A percentile compares a stretch with the other conserved stretches of the same genome.
phyloP scores from a whole-genome alignment of 306 rosid genomes.

The Adenanthera pavonina region DNA sequence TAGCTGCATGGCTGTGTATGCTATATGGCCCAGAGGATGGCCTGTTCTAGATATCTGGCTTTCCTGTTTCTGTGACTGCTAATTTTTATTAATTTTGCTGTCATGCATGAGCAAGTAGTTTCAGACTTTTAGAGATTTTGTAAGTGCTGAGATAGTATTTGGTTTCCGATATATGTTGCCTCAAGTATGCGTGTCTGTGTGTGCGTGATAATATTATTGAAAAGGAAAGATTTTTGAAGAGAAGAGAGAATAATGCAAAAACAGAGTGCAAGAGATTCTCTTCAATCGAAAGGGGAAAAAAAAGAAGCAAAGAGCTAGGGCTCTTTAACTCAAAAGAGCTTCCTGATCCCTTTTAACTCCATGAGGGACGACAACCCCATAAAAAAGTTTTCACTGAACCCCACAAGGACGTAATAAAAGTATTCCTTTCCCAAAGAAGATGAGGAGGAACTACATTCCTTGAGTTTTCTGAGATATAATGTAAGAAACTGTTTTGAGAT shows the following conservation, averaged over 20 bases:
- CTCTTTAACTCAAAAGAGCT: no score
- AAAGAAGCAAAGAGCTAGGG: no score
- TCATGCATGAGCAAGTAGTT: background rate
- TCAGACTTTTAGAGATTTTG: background rate
- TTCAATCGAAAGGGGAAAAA: background rate
- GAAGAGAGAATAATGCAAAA: background rate
- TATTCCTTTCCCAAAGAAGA: no score
- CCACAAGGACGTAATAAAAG: background rate
- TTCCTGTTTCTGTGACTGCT: background rate
- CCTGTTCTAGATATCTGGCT: constrained; percentile 3
- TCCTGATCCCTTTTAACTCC: no score
- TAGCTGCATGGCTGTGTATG: constrained; percentile 1
- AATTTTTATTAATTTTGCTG: background rate
- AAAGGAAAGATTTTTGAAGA: background rate
- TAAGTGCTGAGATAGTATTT: background rate
- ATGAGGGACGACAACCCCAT: no score
- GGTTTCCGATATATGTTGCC: constrained; percentile 11
- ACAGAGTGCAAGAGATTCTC: background rate
- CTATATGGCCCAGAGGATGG: background rate
- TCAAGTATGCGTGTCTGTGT: background rate
- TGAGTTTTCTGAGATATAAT: background rate
- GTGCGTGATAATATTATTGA: background rate
- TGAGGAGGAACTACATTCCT: background rate
- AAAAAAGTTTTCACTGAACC: background rate
- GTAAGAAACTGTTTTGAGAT: background rate